Percentiles rank a stretch among this genome's conserved stretches.
phyloP scores from a whole-genome alignment of 257 asterid species.

The Solanum dulcamara region DNA sequence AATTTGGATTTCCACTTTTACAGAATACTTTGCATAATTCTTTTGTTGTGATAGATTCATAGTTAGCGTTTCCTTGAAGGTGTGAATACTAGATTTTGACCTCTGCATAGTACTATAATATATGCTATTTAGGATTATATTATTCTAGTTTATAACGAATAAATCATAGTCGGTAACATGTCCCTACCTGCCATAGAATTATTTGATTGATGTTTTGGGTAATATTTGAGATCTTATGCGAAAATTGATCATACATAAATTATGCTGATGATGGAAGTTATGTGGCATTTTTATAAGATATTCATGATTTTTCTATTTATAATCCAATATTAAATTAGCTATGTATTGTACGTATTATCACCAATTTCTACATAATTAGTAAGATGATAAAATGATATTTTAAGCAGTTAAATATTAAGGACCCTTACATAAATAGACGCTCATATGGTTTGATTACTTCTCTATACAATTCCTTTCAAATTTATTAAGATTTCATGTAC shows the following conservation, averaged over 20 bases:
- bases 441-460: no score
- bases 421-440: no score
- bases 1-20: background rate
- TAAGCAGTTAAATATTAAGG: no score
- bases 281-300: background rate
- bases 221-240: background rate
- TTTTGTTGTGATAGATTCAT: background rate
- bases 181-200: background rate
- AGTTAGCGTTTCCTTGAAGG: background rate
- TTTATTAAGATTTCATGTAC: no score
- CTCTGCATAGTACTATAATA: background rate
- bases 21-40: background rate
- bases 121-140: background rate
- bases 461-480: rapidly evolving
- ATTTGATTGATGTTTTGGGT: background rate
- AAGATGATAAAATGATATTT: no score
- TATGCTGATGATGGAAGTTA: background rate
- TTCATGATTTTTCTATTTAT: background rate
- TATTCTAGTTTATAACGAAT: background rate
- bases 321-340: background rate
- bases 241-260: background rate
- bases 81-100: background rate
- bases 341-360: background rate
- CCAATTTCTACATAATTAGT: background rate
- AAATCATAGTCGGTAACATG: background rate